Percentiles rank a stretch among this genome's conserved stretches.
Evolutionary conservation across 2,329 filamentous ascomycete species (phyloP).

Genomic region (Teratosphaeria destructans): DNA sequence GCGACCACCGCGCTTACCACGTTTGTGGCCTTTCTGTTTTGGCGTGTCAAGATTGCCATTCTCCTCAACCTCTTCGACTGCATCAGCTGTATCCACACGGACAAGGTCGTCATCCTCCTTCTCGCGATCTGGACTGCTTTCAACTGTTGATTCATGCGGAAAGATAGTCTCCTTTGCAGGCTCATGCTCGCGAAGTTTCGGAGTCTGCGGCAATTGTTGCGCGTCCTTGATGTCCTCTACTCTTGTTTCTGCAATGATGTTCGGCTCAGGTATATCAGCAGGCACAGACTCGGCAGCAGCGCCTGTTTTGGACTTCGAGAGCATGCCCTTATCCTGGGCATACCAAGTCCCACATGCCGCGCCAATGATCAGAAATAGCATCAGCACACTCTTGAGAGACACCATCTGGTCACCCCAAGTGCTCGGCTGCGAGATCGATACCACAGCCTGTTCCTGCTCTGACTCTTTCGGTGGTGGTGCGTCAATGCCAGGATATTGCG

Average conservation of each 20-base stretch:
- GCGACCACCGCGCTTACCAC: conserved; percentile 38
- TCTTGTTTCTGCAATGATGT: neutral
- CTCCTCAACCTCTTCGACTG: conserved; percentile 2
- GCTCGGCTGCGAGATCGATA: neutral
- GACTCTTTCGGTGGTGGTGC: conserved; percentile 2
- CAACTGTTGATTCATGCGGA: conserved; percentile 14
- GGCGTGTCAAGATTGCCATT: conserved; percentile 1
- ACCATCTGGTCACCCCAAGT: neutral
- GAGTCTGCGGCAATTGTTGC: neutral
- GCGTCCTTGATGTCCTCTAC: neutral
- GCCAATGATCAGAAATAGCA: neutral
- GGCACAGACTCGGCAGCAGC: neutral
- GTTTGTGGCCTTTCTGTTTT: conserved; percentile 25
- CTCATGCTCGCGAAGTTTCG: conserved; percentile 21
- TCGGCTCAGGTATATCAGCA: neutral
- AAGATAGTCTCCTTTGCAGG: conserved; percentile 27
- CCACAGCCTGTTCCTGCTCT: neutral
- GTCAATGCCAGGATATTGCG: conserved; percentile 12
- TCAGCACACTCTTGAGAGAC: neutral
- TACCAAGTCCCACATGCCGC: neutral
- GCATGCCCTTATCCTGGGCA: neutral
- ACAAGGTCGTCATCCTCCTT: conserved; percentile 9
- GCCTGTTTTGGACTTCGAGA: neutral
- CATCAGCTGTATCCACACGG: conserved; percentile 5
- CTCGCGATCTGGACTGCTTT: conserved; percentile 3